Percentiles rank a stretch among this genome's conserved stretches.
phyloP scores from a whole-genome alignment of 1,284 basidiomycete species.

The Puccinia novopanici region DNA sequence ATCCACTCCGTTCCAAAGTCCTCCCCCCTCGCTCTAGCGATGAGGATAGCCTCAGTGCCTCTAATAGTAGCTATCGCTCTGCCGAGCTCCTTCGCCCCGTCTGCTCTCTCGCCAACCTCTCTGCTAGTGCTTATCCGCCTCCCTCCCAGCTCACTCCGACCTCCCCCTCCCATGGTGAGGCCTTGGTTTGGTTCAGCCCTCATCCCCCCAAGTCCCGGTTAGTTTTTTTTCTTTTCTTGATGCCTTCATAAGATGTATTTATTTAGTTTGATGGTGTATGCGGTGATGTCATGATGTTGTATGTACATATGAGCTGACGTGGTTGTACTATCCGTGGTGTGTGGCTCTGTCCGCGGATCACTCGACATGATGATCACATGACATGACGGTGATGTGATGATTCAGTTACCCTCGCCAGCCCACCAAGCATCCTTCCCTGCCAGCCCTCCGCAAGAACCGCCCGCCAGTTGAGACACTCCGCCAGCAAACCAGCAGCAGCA shows the following conservation, averaged over 20 bases:
- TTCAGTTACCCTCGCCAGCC: background rate
- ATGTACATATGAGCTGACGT: background rate
- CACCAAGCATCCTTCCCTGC: conserved; percentile 17
- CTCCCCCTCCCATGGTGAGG: background rate
- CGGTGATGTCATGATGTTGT: background rate
- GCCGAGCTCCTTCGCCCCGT: background rate
- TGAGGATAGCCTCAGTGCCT: background rate
- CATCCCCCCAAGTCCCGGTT: background rate
- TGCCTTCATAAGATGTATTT: background rate
- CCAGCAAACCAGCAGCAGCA: background rate
- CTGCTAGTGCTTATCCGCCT: background rate
- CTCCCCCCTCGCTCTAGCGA: background rate
- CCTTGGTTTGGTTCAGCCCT: background rate
- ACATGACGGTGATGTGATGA: background rate
- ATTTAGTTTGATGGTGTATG: background rate
- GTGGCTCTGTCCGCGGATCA: no score
- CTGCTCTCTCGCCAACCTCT: no score
- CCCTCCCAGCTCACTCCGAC: background rate
- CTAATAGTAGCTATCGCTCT: background rate
- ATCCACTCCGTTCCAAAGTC: background rate
- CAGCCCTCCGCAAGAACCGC: background rate
- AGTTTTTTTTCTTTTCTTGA: background rate
- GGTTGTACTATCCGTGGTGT: no score
- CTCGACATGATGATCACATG: no score
- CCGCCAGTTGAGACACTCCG: background rate